Conservation (phyloP, 495 filamentous ascomycete species). For the Lasiosphaeriaceae sp. region DNA sequence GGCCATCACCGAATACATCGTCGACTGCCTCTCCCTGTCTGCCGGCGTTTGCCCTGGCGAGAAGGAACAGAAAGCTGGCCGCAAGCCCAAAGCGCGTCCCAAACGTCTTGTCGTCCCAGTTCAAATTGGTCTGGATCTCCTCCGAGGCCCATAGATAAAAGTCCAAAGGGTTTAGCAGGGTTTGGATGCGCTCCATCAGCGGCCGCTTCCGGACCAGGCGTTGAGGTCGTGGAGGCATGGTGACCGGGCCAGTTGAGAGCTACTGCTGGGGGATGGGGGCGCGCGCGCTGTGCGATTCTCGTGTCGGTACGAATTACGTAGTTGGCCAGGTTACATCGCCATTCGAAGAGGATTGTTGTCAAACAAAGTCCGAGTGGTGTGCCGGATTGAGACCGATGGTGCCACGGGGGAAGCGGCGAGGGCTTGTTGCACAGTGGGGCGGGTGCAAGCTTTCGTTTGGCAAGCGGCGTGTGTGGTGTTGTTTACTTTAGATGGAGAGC, state of each 20-base stretch:
- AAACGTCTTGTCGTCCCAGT: slow-evolving; percentile 81
- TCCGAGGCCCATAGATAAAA: slow-evolving; percentile 86
- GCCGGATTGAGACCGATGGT: not conserved
- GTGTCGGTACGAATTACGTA: not conserved
- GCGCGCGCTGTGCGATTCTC: not conserved
- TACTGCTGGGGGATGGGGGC: too few relatives aligned
- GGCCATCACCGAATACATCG: slow-evolving; percentile 80
- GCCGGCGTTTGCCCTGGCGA: slow-evolving; percentile 73
- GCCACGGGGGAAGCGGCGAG: too few relatives aligned
- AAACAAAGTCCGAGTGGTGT: not conserved
- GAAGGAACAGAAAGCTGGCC: slow-evolving; percentile 74
- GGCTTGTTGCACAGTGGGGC: too few relatives aligned
- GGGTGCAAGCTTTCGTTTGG: too few relatives aligned
- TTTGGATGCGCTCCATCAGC: slow-evolving; percentile 68
- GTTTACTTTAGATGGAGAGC: too few relatives aligned
- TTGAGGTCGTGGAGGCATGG: slow-evolving; percentile 32
- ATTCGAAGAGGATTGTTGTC: not conserved
- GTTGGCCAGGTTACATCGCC: slow-evolving; percentile 3
- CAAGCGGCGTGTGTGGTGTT: too few relatives aligned
- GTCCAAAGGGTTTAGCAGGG: slow-evolving; percentile 81
- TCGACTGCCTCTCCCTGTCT: slow-evolving; percentile 48
- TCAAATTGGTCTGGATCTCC: slow-evolving; percentile 71
- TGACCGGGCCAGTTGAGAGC: not conserved
- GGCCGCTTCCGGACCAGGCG: slow-evolving; percentile 76
- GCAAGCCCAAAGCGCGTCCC: slow-evolving; percentile 67